Base-by-base conservation (phyloP, 768 basidiomycete species). In the Termitomyces sp. region DNA sequence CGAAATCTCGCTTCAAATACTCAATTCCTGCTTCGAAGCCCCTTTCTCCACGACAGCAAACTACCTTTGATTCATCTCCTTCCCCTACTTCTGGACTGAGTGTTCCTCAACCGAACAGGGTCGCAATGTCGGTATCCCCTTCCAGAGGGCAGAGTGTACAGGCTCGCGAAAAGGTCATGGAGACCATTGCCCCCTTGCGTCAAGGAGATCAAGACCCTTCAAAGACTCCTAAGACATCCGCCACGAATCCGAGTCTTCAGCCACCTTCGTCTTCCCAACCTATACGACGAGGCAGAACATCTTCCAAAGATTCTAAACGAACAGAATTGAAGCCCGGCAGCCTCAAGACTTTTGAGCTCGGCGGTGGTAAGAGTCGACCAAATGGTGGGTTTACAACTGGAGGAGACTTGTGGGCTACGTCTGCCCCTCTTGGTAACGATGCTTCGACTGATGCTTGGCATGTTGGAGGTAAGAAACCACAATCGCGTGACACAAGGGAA, bases 1-100 rank as follows among this genome's bases (percentile, higher is more conserved):
- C 93, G 1, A 89, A 85, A 68, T 91, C 94, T 7, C 81, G 82
- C 38, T 89, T 88, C 65, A 75, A 83, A 38, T 97, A 97, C 65
- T 75, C 69, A 37, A 75, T 85, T 43, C 82, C 81, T 42, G 63
- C 75, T 1, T 75, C 74, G 11, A 83, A 77, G 57, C 80, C 73
- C 50, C 76, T 74, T 64, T 81, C 67, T 10, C 77, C 82, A 10
- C 71, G 71, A 51, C 63, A 62, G 52, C 64, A 71, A 55, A 62
- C 68, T 44, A 64, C 61, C 60, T 65, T 63, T 62, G 75, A 66
- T 52, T 61, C 65, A 19, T 59, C 66, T 9, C 49, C 66, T 9
- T 57, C 71, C 23, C 10, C 31, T 10, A 41, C 27, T 25, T 56
- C 71, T 51, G 72, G 73, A 16, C 66, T 68, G 2, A 64, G 72